Conservation (phyloP, 23 red algal species). For the Gracilaria caudata region DNA sequence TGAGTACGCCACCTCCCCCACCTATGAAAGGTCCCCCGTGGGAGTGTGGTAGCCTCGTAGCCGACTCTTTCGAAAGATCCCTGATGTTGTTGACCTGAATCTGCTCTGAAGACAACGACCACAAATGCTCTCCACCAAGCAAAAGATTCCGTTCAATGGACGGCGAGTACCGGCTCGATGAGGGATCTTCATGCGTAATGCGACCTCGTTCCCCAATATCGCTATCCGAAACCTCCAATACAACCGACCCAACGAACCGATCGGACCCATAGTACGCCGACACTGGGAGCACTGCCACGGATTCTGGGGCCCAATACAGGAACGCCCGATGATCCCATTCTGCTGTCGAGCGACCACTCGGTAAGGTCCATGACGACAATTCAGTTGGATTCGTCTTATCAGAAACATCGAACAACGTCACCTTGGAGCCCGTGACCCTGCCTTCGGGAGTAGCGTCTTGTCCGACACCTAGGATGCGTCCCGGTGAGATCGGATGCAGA, state of each 20-base stretch:
- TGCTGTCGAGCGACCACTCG: slow-evolving; percentile 9
- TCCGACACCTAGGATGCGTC: slow-evolving; percentile 67
- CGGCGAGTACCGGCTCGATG: slow-evolving; percentile 30
- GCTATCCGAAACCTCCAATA: slow-evolving; percentile 38
- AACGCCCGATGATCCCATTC: slow-evolving; percentile 75
- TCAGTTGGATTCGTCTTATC: slow-evolving; percentile 53
- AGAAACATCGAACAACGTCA: slow-evolving; percentile 57
- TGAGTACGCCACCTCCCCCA: too few relatives aligned
- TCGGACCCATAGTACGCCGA: neutral
- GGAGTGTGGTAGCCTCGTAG: neutral
- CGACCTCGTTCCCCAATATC: slow-evolving; percentile 56
- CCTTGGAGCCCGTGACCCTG: slow-evolving; percentile 41
- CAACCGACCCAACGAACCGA: slow-evolving; percentile 47
- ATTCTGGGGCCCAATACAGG: slow-evolving; percentile 41
- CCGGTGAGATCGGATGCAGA: slow-evolving; percentile 42
- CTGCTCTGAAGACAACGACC: slow-evolving; percentile 42
- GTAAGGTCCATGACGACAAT: slow-evolving; percentile 50
- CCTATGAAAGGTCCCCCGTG: too few relatives aligned
- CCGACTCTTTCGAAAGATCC: slow-evolving; percentile 8
- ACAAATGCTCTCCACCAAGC: slow-evolving; percentile 48
- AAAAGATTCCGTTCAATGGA: slow-evolving; percentile 39
- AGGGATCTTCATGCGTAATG: neutral
- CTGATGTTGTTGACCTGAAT: slow-evolving; percentile 63
- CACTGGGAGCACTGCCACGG: slow-evolving; percentile 57
- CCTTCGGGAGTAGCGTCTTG: slow-evolving; percentile 58